Evolutionary conservation across 164 flowering plant genomes (phyloP).

Genomic region (Nymphaea colorata): DNA sequence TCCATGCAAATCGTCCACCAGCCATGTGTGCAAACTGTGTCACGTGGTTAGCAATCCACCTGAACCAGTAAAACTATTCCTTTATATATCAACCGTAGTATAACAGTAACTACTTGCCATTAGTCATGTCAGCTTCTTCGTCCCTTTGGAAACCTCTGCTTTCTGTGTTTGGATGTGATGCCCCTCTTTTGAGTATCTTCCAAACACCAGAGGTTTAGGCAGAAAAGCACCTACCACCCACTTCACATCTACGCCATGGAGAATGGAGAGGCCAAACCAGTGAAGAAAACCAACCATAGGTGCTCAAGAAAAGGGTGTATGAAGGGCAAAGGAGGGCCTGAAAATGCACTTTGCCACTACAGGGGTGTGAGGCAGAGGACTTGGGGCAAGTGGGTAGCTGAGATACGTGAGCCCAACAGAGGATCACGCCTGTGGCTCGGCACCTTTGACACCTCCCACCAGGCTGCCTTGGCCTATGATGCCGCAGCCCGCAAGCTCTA

Average conservation of each 20-base stretch:
- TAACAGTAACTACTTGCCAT: neutral
- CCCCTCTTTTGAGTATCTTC: neutral
- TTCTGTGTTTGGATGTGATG: too few species aligned
- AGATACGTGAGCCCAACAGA: slow-evolving; percentile 47
- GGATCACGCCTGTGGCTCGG: slow-evolving; percentile 55
- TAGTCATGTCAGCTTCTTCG: neutral
- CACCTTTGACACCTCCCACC: slow-evolving; percentile 38
- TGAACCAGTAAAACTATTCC: neutral
- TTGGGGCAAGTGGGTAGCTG: slow-evolving; percentile 75
- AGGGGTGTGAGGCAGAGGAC: slow-evolving; percentile 57
- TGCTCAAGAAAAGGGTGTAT: slow-evolving; percentile 55
- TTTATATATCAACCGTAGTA: too few species aligned
- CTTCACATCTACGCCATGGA: neutral
- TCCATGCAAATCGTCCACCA: neutral
- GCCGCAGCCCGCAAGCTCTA: slow-evolving; percentile 35
- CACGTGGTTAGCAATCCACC: neutral
- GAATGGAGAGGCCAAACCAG: slow-evolving; percentile 1
- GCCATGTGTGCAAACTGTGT: neutral
- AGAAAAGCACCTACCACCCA: neutral
- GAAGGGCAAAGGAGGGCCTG: slow-evolving; percentile 65
- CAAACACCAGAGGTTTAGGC: neutral
- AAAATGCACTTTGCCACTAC: slow-evolving; percentile 35
- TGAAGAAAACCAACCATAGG: slow-evolving; percentile 9
- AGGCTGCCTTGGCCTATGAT: slow-evolving; percentile 55
- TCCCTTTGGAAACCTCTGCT: neutral